Evolutionary conservation across 2,329 filamentous ascomycete genomes (phyloP).

Genomic region (Monilinia aucupariae): DNA sequence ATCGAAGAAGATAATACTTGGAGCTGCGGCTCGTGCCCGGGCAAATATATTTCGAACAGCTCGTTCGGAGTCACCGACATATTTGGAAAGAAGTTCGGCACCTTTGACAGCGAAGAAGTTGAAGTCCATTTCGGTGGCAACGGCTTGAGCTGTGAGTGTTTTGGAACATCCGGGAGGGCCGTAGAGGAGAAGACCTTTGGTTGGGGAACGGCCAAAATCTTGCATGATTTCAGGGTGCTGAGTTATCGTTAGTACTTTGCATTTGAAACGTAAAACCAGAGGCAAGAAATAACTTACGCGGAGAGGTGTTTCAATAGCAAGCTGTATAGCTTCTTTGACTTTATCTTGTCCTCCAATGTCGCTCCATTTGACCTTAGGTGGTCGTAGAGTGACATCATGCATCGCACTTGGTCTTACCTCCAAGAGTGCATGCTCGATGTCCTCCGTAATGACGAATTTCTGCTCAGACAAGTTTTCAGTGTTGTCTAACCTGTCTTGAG

Average conservation of each 20-base stretch:
- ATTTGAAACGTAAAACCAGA: neutral
- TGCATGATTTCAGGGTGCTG: conserved; percentile 47
- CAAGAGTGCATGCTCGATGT: conserved; percentile 61
- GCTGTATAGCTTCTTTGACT: conserved; percentile 59
- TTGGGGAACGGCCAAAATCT: conserved; percentile 50
- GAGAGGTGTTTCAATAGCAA: conserved; percentile 37
- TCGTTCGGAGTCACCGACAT: conserved; percentile 90
- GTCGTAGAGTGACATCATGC: conserved; percentile 83
- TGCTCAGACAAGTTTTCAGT: conserved; percentile 6
- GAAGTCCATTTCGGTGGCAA: conserved; percentile 83
- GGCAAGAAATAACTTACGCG: conserved; percentile 22
- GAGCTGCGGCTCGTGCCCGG: conserved; percentile 76
- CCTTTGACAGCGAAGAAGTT: conserved; percentile 96
- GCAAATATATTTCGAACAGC: conserved; percentile 79
- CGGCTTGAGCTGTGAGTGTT: conserved; percentile 83
- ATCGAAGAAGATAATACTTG: conserved; percentile 94
- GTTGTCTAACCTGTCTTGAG: conserved; percentile 27
- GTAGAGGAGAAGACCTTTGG: conserved; percentile 82
- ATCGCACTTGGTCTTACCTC: conserved; percentile 77
- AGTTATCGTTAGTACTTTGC: conserved; percentile 17
- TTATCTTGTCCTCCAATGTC: conserved; percentile 82
- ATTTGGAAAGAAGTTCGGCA: conserved; percentile 91
- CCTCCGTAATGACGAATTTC: conserved; percentile 37
- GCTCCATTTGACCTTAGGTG: conserved; percentile 76
- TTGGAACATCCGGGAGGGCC: conserved; percentile 94